phyloP scores from a whole-genome alignment of 441 rosid species.

The Pelargonium citronellum region DNA sequence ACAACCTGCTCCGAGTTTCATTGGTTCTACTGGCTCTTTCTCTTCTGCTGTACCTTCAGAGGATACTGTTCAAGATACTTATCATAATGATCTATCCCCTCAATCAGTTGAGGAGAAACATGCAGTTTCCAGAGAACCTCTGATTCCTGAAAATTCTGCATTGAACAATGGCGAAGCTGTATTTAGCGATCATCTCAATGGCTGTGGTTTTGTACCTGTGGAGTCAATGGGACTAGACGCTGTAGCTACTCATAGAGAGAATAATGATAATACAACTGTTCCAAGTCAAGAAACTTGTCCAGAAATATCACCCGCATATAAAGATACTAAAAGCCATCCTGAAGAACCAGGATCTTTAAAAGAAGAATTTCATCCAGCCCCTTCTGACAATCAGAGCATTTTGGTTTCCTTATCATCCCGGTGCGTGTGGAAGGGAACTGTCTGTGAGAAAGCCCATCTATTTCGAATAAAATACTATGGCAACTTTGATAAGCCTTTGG shows the following conservation, averaged over 20 bases:
- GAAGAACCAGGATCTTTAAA: slow-evolving; percentile 49
- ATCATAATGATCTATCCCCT: slow-evolving; percentile 25
- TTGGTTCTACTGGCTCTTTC: slow-evolving; percentile 23
- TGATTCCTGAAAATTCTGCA: slow-evolving; percentile 29
- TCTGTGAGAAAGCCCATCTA: slow-evolving; percentile 91
- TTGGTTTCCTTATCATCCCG: slow-evolving; percentile 92
- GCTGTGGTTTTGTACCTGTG: slow-evolving; percentile 21
- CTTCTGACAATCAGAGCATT: slow-evolving; percentile 96
- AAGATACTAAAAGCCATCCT: slow-evolving; percentile 33
- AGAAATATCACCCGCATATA: slow-evolving; percentile 31
- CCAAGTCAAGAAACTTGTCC: slow-evolving; percentile 32
- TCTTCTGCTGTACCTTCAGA: slow-evolving; percentile 23
- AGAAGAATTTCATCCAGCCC: slow-evolving; percentile 91
- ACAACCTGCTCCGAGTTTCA: slow-evolving; percentile 23
- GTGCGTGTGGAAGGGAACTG: slow-evolving; percentile 96
- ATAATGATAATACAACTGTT: slow-evolving; percentile 18
- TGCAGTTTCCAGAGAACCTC: slow-evolving; percentile 35
- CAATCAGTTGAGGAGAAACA: slow-evolving; percentile 35
- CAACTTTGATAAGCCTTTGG: slow-evolving; percentile 89
- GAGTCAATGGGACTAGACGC: slow-evolving; percentile 30
- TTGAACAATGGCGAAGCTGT: slow-evolving; percentile 27
- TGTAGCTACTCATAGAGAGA: slow-evolving; percentile 21
- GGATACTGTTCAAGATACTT: slow-evolving; percentile 36
- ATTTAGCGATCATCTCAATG: slow-evolving; percentile 29
- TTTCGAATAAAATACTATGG: slow-evolving; percentile 95